Conservation (phyloP, 768 basidiomycete genomes). For the Calocera viscosa region DNA sequence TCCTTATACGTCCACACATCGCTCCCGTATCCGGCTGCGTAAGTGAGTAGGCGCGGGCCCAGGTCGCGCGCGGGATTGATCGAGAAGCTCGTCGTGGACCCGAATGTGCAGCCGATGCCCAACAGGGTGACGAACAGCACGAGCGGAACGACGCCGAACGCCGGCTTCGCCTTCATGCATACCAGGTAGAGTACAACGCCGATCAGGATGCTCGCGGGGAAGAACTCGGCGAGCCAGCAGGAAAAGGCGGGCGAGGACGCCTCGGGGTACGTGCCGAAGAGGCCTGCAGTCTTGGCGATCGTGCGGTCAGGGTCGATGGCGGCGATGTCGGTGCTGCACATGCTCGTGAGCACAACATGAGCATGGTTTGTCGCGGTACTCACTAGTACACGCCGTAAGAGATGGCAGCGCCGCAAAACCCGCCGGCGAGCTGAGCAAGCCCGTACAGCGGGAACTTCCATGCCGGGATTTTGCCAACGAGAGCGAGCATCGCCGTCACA, state of each 20-base stretch:
- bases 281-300: background rate
- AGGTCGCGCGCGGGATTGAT: background rate
- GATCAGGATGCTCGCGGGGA: background rate
- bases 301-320: background rate
- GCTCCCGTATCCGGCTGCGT: background rate
- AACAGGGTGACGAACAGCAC: background rate
- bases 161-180: background rate
- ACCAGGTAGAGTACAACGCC: background rate
- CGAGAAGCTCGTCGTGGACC: background rate
- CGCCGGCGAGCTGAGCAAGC: background rate
- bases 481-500: background rate
- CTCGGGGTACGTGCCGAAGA: background rate
- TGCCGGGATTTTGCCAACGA: background rate
- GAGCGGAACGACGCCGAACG: background rate
- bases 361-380: background rate
- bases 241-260: background rate
- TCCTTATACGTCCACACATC: background rate
- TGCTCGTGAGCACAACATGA: background rate
- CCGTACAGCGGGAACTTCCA: background rate
- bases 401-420: background rate
- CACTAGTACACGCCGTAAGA: background rate
- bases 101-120: background rate
- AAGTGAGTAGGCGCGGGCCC: background rate
- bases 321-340: background rate
- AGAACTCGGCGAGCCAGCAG: slow-evolving; percentile 1